Evolutionary conservation across 768 basidiomycete genomes (phyloP), one percentile per base, ranked within the genome.

Genomic region (Tephrocybe sp.): DNA sequence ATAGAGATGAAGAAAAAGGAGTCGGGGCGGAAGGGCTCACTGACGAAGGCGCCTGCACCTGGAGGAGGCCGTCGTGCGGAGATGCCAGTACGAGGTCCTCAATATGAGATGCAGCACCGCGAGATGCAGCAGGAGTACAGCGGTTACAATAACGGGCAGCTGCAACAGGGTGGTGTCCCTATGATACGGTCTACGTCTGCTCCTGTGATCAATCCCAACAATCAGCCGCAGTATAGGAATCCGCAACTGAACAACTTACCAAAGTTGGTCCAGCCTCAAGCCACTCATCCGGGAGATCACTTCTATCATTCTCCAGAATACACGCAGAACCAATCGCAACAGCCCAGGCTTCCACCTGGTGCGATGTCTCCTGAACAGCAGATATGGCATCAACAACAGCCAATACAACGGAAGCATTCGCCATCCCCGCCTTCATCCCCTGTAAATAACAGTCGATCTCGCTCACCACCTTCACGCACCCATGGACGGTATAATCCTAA

Each of bases 81-180:
- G 69, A 92, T 83, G 72, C 86, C 93, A 7, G 80, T 98, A 46
- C 84, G 86, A 54, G 84, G 89, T 4, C 92, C 95, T 31, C 89
- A 92, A 60, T 98, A 96, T 63, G 95, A 96, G 61, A 86, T 90
- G 81, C 95, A 98, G 64, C 89, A 92, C 65, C 84, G 88, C 19
- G 89, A 86, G 42, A 92, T 98, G 79, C 90, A 94, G 65, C 87
- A 94, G 59, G 92, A 96, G 63, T 89, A 90, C 55, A 75, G 76
- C 41, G 75, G 72, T 46, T 77, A 74, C 57, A 67, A 63, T 47
- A 69, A 64, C 45, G 67, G 67, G 22, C 70, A 67, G 41, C 54
- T 55, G 1, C 69, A 72, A 49, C 68, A 68, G 18, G 69, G 55
- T 16, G 37, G 44, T 27, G 44, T 56, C 30, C 56, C 55, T 13